Base-by-base conservation (phyloP, 2,329 filamentous ascomycete species). In the Penicillium crustosum region DNA sequence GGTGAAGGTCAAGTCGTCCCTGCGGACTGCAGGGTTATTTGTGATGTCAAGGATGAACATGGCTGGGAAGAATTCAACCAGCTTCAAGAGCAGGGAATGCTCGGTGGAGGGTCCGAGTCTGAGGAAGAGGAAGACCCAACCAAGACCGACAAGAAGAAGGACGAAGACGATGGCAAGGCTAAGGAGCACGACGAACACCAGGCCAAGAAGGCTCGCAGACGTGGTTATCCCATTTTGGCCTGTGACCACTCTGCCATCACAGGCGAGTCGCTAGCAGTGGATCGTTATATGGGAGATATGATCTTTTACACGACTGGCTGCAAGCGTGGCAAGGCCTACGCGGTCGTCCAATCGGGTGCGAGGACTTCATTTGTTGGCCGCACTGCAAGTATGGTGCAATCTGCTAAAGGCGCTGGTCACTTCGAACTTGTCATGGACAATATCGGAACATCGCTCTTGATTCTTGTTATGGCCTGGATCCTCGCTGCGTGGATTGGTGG, bases 381-480 rank as follows among this genome's bases (percentile, higher is more conserved):
- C 71, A 91, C 89, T 65, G 89, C 89, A 45, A 83, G 82, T 61
- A 83, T 91, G 63, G 89, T 91, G 49, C 84, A 89, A 75, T 86
- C 87, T 59, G 88, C 89, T 61, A 83, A 88, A 76, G 89, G 90
- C 70, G 86, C 88, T 72, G 89, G 89, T 71, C 87, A 90, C 75
- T 90, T 90, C 80, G 90, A 91, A 80, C 85, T 88, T 57, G 89
- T 91, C 78, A 91, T 91, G 89, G 87, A 91, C 80, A 88, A 84
- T 65, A 91, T 91, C 68, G 89, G 89, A 73, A 89, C 87, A 27
- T 81, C 86, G 56, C 81, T 92, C 51, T 80, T 92, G 66, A 85
- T 91, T 63, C 80, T 91, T 49, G 89, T 91, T 75, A 87, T 91
- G 77, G 87, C 89, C 73, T 91, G 84, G 82, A 89, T 91, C 68